Percentiles rank a stretch among this genome's conserved stretches.
phyloP scores from a whole-genome alignment of 1,284 basidiomycete genomes.

The Bondarzewia mesenterica region DNA sequence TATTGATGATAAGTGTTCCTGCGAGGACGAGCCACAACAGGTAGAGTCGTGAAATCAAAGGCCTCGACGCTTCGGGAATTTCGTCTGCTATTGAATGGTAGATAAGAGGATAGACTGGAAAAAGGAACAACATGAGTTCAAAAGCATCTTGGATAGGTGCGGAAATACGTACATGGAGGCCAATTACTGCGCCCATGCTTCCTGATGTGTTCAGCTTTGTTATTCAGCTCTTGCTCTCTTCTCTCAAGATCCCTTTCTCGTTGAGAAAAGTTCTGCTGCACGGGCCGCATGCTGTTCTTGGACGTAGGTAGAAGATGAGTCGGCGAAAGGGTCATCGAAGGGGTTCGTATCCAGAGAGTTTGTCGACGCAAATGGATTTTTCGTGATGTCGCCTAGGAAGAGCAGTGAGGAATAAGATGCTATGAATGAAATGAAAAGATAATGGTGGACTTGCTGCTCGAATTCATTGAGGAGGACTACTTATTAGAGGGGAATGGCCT shows the following conservation, averaged over 20 bases:
- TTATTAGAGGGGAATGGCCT: neutral
- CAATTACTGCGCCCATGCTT: constrained; percentile 84
- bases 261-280: constrained; percentile 55
- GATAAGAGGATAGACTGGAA: constrained; percentile 83
- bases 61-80: constrained; percentile 76
- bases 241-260: constrained; percentile 77
- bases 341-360: constrained; percentile 78
- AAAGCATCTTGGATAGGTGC: constrained; percentile 5
- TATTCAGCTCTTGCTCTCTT: constrained; percentile 63
- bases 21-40: constrained; percentile 82
- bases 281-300: constrained; percentile 24
- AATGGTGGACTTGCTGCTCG: neutral
- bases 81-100: constrained; percentile 89
- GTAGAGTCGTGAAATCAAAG: constrained; percentile 79
- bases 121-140: neutral
- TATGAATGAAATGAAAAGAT: neutral
- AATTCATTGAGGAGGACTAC: neutral
- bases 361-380: constrained; percentile 79
- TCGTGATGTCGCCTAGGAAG: constrained; percentile 12
- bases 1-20: constrained; percentile 79
- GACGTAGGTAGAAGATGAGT: constrained; percentile 16
- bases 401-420: neutral
- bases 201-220: constrained; percentile 66
- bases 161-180: constrained; percentile 62
- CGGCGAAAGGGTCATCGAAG: constrained; percentile 62